Conservation (phyloP, 1,284 basidiomycete species). For the Boletus sp. region DNA sequence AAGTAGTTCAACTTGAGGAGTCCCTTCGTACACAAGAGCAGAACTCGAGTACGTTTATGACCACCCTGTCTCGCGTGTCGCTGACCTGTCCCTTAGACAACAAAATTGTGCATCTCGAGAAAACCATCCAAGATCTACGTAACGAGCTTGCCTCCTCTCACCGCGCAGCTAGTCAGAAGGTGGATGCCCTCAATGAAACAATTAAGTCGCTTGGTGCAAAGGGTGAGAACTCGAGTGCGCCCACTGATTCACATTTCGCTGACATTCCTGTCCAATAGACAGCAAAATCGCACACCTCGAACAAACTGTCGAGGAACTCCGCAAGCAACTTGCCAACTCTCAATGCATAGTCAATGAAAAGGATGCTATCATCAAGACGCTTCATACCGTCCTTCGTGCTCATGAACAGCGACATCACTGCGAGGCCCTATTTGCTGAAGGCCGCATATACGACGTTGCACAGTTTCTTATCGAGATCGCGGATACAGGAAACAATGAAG, state of each 20-base stretch:
- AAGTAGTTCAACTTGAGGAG: not conserved
- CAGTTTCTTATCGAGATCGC: not conserved
- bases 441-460: slow-evolving; percentile 4
- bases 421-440: not conserved
- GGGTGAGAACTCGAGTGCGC: slow-evolving; percentile 1
- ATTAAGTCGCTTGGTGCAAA: not conserved
- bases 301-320: not conserved
- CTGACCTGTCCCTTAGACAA: slow-evolving; percentile 1
- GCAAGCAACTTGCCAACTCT: not conserved
- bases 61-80: no score
- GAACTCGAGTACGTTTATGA: not conserved
- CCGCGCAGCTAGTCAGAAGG: not conserved
- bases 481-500: no score
- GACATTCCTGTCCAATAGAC: not conserved
- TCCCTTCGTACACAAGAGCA: not conserved
- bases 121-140: not conserved
- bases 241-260: not conserved
- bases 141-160: not conserved
- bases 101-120: not conserved
- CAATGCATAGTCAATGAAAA: not conserved
- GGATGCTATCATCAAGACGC: not conserved
- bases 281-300: slow-evolving; percentile 1
- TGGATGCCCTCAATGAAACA: not conserved
- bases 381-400: not conserved
- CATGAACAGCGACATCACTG: slow-evolving; percentile 3